Base-by-base conservation (phyloP, 2,329 filamentous ascomycete genomes). In the Setomelanomma holmii region DNA sequence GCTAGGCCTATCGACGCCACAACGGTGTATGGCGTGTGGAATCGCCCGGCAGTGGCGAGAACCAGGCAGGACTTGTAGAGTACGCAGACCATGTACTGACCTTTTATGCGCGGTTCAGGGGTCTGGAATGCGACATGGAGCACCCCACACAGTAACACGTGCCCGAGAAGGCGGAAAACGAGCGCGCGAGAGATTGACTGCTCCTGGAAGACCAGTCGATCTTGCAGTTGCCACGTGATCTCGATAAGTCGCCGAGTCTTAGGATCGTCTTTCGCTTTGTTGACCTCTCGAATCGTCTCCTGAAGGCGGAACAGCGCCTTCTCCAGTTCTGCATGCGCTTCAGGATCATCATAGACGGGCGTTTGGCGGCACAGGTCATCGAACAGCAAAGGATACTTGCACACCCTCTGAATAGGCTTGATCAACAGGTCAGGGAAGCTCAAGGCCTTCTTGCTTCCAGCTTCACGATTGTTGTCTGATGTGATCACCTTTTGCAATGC, bases 391-490 rank as follows among this genome's bases (percentile, higher is more conserved):
- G 91, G 91, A 68, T 98, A 98, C 76, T 89, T 91, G 78, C 91
- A 96, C 19, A 97, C 84, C 49, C 93, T 85, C 75, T 99, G 93
- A 17, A 97, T 93, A 0, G 93, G 95, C 90, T 98, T 98, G 61
- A 97, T 92, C 49, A 98, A 81, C 4, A 98, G 81, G 75, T 98
- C 95, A 42, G 87, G 86, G 58, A 97, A 85, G 1, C 89, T 92
- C 59, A 96, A 78, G 2, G 91, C 89, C 68, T 91, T 96, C 65
- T 84, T 90, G 23, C 83, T 81, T 49, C 85, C 82, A 14, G 85
- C 81, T 24, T 82, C 79, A 45, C 85, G 82, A 52, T 81, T 85
- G 52, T 88, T 87, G n/a, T 85, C 80, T 0, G 92, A 88, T 14
- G 86, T 84, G 20, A 96, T 75, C 1, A 90, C 88, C 45, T 88